Evolutionary conservation across 78 protist genomes (phyloP).

Genomic region (Guillardia theta): DNA sequence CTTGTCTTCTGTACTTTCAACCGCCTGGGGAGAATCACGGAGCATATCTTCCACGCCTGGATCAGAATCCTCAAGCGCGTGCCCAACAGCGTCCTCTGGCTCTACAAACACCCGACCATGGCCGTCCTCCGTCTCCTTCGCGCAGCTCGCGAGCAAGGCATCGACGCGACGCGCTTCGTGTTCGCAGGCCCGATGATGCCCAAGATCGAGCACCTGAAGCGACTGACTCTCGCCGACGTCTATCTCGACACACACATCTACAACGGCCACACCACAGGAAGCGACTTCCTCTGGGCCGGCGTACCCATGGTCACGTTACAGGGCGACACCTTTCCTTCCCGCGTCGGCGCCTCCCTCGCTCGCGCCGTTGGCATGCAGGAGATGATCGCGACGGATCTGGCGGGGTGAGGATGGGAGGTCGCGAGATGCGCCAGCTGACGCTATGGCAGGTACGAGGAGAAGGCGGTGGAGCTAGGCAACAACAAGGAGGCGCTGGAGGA

Average conservation of each 20-base stretch:
- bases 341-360: background rate
- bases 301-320: conserved; percentile 13
- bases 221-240: conserved; percentile 16
- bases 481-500: background rate
- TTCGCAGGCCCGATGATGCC: conserved; percentile 32
- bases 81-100: conserved; percentile 28
- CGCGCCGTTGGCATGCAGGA: background rate
- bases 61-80: background rate
- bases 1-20: background rate
- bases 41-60: background rate
- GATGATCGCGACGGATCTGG: background rate
- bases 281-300: conserved; percentile 44
- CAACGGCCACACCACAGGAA: conserved; percentile 38
- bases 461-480: background rate
- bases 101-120: conserved; percentile 34
- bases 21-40: background rate
- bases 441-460: background rate
- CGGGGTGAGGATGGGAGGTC: background rate
- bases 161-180: background rate
- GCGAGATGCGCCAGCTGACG: background rate
- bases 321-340: conserved; percentile 36
- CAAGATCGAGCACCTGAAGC: conserved; percentile 33
- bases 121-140: background rate
- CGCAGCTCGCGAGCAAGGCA: background rate
- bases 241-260: conserved; percentile 27